phyloP scores from a whole-genome alignment of 148 eudicot genomes.

The Diospyros kaki region DNA sequence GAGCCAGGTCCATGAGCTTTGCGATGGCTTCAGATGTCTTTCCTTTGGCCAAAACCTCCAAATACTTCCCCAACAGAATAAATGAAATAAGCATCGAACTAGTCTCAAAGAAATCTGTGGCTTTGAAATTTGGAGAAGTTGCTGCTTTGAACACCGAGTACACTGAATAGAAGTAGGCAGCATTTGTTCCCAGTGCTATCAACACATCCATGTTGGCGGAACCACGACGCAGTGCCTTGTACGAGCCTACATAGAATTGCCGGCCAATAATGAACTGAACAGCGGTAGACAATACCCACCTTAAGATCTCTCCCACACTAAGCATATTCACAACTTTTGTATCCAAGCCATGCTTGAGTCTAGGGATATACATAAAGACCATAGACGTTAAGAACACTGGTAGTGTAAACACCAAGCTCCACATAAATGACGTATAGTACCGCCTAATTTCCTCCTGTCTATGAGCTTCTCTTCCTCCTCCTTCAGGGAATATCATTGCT shows the following conservation, averaged over 20 bases:
- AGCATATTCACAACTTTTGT: conserved; percentile 70
- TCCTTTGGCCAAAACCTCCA: conserved; percentile 89
- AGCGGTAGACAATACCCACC: conserved; percentile 86
- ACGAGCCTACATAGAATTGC: conserved; percentile 76
- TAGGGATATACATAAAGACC: conserved; percentile 92
- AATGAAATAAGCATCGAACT: conserved; percentile 93
- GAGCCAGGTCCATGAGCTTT: conserved; percentile 94
- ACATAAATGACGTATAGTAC: conserved; percentile 57
- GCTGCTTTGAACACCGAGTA: conserved; percentile 81
- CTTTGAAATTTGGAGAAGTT: conserved; percentile 50
- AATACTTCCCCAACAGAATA: conserved; percentile 87
- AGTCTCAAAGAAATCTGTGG: conserved; percentile 91
- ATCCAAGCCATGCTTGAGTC: conserved; percentile 56
- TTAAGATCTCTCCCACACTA: conserved; percentile 57
- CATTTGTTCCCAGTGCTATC: conserved; percentile 90
- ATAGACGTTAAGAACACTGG: conserved; percentile 85
- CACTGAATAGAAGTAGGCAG: conserved; percentile 91
- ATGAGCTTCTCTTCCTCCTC: conserved; percentile 55
- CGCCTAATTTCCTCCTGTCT: conserved; percentile 55
- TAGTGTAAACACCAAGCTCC: conserved; percentile 84
- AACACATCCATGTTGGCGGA: conserved; percentile 98
- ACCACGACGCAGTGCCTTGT: conserved; percentile 71
- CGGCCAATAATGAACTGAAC: conserved; percentile 89
- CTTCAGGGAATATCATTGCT: conserved; percentile 73
- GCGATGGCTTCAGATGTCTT: conserved; percentile 96